These are phyloP conservation scores for Xylaria flabelliformis DNA, from an alignment of 495 filamentous ascomycete genomes.

Conservation along the genomic window DNA sequence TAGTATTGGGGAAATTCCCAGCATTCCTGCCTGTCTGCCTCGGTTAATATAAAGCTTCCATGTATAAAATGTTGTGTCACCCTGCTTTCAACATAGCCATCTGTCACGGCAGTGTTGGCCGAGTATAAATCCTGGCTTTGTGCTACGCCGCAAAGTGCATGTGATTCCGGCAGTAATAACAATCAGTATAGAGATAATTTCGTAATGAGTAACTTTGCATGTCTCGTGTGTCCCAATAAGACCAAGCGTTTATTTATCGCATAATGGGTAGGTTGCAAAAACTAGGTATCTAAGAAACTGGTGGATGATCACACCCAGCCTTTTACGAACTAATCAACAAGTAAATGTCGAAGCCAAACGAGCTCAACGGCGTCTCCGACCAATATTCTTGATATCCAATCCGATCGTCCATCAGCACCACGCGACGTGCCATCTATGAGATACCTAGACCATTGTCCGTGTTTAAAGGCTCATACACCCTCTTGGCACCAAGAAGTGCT, in stretches of 20 bases:
- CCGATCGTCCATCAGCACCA: neutral
- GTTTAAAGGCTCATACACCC: neutral
- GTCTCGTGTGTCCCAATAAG: neutral
- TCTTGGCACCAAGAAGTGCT: slow-evolving; percentile 15
- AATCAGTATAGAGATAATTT: neutral
- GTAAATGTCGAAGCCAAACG: neutral
- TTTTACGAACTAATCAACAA: neutral
- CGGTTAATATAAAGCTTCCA: slow-evolving; percentile 3
- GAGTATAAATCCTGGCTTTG: neutral
- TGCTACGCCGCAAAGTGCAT: neutral
- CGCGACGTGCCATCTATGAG: neutral
- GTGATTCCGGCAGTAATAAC: neutral
- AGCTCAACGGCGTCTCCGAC: neutral
- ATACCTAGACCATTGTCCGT: neutral
- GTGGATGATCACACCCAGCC: neutral
- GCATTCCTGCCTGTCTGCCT: neutral
- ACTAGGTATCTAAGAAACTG: neutral
- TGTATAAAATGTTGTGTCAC: neutral
- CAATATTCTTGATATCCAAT: neutral
- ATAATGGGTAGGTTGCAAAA: neutral
- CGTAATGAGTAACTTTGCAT: neutral
- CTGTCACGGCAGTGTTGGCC: neutral
- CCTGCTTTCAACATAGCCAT: neutral
- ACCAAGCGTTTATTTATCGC: neutral
- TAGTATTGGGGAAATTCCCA: neutral